A percentile compares a stretch with the other conserved stretches of the same genome.
Evolutionary conservation across 2,329 filamentous ascomycete species (phyloP).

Genomic region (Pseudogymnoascus sp.): DNA sequence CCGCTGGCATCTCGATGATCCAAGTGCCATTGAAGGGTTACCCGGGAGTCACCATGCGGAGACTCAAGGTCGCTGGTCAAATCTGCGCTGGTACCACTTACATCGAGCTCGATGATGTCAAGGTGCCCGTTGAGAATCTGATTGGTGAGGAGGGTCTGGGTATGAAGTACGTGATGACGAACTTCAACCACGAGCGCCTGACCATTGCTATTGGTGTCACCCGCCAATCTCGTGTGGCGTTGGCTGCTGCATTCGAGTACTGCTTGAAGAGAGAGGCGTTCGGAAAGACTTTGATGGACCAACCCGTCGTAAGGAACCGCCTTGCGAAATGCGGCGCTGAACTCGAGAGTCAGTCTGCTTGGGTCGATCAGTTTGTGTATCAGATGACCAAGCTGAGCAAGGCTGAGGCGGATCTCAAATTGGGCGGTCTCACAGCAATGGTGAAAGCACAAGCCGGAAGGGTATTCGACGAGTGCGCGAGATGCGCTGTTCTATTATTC

Average conservation of each 20-base stretch:
- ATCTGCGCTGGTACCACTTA: slow-evolving; percentile 63
- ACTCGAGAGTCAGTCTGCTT: slow-evolving; percentile 65
- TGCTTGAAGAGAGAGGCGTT: slow-evolving; percentile 62
- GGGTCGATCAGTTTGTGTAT: slow-evolving; percentile 66
- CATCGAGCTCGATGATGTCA: slow-evolving; percentile 70
- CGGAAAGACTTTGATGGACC: slow-evolving; percentile 63
- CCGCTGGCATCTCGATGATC: slow-evolving; percentile 61
- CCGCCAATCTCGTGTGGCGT: slow-evolving; percentile 54
- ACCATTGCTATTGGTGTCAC: slow-evolving; percentile 60
- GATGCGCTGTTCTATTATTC: slow-evolving; percentile 63
- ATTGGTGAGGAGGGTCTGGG: slow-evolving; percentile 64
- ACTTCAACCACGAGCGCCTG: slow-evolving; percentile 74
- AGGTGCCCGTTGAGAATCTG: slow-evolving; percentile 63
- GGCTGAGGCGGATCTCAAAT: slow-evolving; percentile 52
- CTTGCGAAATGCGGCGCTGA: slow-evolving; percentile 63
- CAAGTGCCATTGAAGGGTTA: slow-evolving; percentile 64
- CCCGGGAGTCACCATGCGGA: slow-evolving; percentile 61
- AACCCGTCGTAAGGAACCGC: slow-evolving; percentile 68
- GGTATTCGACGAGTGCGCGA: slow-evolving; percentile 65
- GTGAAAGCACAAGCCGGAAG: slow-evolving; percentile 68
- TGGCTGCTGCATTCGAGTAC: slow-evolving; percentile 55
- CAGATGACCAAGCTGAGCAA: slow-evolving; percentile 58
- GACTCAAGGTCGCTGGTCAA: slow-evolving; percentile 61
- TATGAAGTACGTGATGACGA: slow-evolving; percentile 70
- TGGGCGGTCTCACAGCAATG: slow-evolving; percentile 67